Evolutionary conservation across 192 early-diverging fungal species (phyloP).

Genomic region (Ambispora gerdemannii): DNA sequence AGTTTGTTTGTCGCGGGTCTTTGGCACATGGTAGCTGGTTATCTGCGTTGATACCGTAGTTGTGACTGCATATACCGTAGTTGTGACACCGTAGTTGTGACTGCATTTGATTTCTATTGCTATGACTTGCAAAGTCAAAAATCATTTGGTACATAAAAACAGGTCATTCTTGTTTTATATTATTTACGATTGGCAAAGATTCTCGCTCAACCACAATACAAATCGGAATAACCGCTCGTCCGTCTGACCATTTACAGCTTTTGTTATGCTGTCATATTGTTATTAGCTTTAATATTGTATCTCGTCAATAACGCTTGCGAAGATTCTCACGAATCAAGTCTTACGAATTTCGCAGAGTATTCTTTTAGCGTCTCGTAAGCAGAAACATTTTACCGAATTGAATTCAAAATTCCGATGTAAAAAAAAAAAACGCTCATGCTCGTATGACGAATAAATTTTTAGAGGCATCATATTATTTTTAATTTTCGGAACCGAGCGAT

Average conservation of each 20-base stretch:
- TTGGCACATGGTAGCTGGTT: neutral
- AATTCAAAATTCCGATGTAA: no score
- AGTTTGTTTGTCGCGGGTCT: neutral
- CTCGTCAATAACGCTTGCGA: neutral
- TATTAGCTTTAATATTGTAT: neutral
- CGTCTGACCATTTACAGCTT: no score
- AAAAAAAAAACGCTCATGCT: neutral
- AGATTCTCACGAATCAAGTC: no score
- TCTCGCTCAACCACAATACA: no score
- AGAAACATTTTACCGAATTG: neutral
- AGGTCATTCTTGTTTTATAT: no score
- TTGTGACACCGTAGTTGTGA: neutral
- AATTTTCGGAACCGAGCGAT: constrained; percentile 11
- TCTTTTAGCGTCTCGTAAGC: neutral
- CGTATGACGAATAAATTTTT: neutral
- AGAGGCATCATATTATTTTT: constrained; percentile 8
- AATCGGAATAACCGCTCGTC: no score
- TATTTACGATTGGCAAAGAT: no score
- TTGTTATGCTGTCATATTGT: neutral
- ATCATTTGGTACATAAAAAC: no score
- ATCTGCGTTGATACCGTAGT: neutral
- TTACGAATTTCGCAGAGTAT: neutral
- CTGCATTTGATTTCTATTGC: no score
- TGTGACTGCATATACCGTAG: neutral
- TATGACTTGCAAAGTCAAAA: no score